A percentile compares a stretch with the other conserved stretches of the same genome.
phyloP scores from a whole-genome alignment of 768 basidiomycete species.

The Tulasnella sp. region DNA sequence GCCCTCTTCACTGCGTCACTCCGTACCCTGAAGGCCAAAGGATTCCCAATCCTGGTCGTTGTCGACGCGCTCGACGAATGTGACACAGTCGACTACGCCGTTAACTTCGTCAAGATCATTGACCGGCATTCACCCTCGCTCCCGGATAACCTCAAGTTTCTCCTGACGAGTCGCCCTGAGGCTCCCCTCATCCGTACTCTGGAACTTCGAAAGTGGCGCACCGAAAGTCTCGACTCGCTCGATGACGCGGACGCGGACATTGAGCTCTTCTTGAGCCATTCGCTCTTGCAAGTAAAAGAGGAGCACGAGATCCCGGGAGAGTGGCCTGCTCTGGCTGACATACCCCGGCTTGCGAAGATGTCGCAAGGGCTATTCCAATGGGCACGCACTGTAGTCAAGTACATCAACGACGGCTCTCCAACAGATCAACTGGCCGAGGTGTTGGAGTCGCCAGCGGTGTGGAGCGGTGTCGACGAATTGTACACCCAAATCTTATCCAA shows the following conservation, averaged over 20 bases:
- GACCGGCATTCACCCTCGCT: background rate
- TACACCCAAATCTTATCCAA: background rate
- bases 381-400: background rate
- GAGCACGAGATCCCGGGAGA: background rate
- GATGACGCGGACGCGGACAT: background rate
- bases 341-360: background rate
- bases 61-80: conserved; percentile 12
- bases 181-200: background rate
- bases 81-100: background rate
- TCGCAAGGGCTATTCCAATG: background rate
- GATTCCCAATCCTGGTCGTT: background rate
- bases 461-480: background rate
- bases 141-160: background rate
- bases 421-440: background rate
- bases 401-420: background rate
- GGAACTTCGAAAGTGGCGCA: background rate
- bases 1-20: background rate
- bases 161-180: background rate
- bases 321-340: background rate
- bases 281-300: background rate
- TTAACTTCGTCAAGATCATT: background rate
- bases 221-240: background rate
- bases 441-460: background rate
- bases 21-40: background rate
- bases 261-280: background rate